Conservation (phyloP, 257 asterid species). For the Solanum neorickii region DNA sequence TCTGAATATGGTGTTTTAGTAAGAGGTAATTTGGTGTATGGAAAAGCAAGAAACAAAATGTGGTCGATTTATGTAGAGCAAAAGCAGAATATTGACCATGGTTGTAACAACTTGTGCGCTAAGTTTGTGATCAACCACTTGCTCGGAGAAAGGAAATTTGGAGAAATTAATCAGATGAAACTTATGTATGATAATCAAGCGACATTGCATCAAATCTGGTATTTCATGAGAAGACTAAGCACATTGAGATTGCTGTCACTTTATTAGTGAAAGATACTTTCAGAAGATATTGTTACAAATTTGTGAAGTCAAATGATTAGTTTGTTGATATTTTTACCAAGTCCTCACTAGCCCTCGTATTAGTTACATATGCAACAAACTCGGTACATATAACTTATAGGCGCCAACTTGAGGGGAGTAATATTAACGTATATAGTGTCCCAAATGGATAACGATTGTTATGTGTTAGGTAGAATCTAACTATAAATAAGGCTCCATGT, state of each 20-base stretch:
- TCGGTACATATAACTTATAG: not conserved
- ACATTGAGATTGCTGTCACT: not conserved
- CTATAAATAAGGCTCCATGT: not conserved
- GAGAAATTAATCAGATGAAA: not conserved
- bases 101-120: not conserved
- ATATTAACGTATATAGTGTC: not conserved
- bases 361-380: not conserved
- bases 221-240: not conserved
- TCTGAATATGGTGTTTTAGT: not conserved
- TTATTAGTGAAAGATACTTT: not conserved
- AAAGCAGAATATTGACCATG: not conserved
- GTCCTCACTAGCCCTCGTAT: not conserved
- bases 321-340: not conserved
- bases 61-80: not conserved
- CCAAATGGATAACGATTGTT: not conserved
- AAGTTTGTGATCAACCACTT: not conserved
- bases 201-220: not conserved
- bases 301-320: not conserved
- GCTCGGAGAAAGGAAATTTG: not conserved
- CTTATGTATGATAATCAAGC: not conserved
- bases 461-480: not conserved
- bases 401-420: not conserved
- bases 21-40: not conserved
- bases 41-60: not conserved
- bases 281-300: not conserved